A percentile compares a stretch with the other conserved stretches of the same genome.
Conservation (phyloP, 306 rosid species). For the Cucurbita maxima region DNA sequence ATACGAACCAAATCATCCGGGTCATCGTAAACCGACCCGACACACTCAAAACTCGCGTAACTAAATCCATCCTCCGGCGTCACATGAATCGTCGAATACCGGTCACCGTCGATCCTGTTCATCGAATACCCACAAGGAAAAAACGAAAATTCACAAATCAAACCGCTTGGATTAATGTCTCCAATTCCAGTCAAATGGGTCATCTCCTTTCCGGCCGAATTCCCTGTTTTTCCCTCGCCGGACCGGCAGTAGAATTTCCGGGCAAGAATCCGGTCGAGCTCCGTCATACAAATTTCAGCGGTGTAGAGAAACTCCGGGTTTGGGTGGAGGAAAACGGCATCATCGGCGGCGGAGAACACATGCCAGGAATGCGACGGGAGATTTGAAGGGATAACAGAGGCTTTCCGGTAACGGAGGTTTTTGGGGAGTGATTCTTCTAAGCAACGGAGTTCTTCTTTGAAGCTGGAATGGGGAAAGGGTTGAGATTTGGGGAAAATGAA, state of each 20-base stretch:
- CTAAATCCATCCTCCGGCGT: slow-evolving; percentile 98
- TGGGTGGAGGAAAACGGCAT: not conserved
- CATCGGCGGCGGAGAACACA: slow-evolving; percentile 51
- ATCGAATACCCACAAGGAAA: slow-evolving; percentile 93
- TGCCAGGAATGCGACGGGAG: slow-evolving; percentile 70
- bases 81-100: slow-evolving; percentile 86
- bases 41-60: slow-evolving; percentile 83
- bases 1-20: slow-evolving; percentile 25
- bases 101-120: slow-evolving; percentile 69
- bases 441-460: slow-evolving; percentile 61
- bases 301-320: slow-evolving; percentile 31
- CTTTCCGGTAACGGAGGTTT: slow-evolving; percentile 43
- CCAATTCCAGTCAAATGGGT: slow-evolving; percentile 58
- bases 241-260: slow-evolving; percentile 45
- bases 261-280: slow-evolving; percentile 60
- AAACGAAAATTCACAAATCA: slow-evolving; percentile 73
- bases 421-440: slow-evolving; percentile 43
- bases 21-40: slow-evolving; percentile 37
- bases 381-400: slow-evolving; percentile 71
- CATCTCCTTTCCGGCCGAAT: slow-evolving; percentile 72
- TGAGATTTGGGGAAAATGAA: slow-evolving; percentile 72
- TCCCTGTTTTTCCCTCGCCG: slow-evolving; percentile 39
- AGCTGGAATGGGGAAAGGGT: slow-evolving; percentile 72
- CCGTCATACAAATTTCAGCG: slow-evolving; percentile 89
- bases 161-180: slow-evolving; percentile 45